Conservation (phyloP, 192 early-diverging fungal genomes). For the Endogone sp. region DNA sequence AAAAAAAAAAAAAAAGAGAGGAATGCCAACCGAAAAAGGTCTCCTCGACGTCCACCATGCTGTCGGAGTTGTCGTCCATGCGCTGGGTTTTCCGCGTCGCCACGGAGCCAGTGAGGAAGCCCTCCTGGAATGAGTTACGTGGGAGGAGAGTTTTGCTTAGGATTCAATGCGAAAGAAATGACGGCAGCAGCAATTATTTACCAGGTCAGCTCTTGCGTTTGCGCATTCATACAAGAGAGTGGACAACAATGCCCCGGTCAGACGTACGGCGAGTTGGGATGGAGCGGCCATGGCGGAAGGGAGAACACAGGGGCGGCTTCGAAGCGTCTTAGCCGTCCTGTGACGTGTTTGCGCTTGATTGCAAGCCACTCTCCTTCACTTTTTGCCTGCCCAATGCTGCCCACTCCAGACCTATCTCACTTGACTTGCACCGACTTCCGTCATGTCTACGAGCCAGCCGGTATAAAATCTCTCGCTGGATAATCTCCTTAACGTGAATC, state of each 20-base stretch:
- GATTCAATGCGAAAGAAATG: background rate
- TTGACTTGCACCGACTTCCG: slow-evolving; percentile 57
- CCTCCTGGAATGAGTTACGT: background rate
- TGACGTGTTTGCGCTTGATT: background rate
- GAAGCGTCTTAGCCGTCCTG: background rate
- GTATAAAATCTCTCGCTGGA: slow-evolving; percentile 25
- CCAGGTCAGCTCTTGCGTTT: background rate
- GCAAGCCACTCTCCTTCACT: slow-evolving; percentile 5
- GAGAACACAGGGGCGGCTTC: background rate
- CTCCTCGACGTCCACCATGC: background rate
- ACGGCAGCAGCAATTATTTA: background rate
- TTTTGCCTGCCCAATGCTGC: slow-evolving; percentile 43
- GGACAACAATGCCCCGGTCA: background rate
- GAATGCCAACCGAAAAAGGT: background rate
- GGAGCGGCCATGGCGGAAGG: background rate
- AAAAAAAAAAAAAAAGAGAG: too few relatives aligned
- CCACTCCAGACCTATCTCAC: slow-evolving; percentile 77
- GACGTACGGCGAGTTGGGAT: background rate
- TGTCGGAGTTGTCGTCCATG: background rate
- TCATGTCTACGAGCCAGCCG: slow-evolving; percentile 85
- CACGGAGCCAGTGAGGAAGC: background rate
- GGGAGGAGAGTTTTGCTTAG: background rate
- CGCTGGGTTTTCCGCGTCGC: background rate
- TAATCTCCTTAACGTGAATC: background rate
- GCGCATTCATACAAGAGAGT: background rate